Evolutionary conservation across 2,329 filamentous ascomycete species (phyloP), one percentile per base, ranked within the genome.

Genomic region (Trichoderma gracile): DNA sequence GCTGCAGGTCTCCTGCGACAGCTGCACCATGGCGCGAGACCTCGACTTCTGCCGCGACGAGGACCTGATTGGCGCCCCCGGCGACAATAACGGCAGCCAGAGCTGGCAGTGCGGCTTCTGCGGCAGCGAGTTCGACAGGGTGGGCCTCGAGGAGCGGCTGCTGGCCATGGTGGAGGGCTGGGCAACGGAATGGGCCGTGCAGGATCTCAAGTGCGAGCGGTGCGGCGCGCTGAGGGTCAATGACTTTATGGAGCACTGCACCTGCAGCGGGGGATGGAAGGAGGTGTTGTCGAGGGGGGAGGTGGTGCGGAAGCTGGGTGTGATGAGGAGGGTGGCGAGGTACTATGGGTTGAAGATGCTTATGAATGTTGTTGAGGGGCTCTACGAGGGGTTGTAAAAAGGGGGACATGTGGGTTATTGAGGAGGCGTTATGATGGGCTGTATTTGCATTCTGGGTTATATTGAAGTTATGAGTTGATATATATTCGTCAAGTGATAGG

Each of bases 211-310:
- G 77, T 99, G 95, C 69, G 74, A 72, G 33, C 82, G 84, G 65
- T 90, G 88, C 75, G 86, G 84, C 38, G 92, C 92, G 70, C 77
- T 97, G 45, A 82, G 92, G 73, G 83, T 91, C 46, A 98, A 97
- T 74, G 94, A 97, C 72, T 96, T 98, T 71, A 93, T 95, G 88
- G 94, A 97, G 76, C 93, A 98, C 77, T 99, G 96, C 77, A 90
- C 89, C 12, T 99, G 95, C 80, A 92, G 91, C 67, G 95, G 95
- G 3, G 84, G 85, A 65, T 99, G 95, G 95, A 84, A 82, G 19
- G 86, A 86, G 68, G 91, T 87, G 21, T 82, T 93, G 66, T 84
- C 88, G 69, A 82, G 84, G 68, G 86, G 84, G 33, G 90, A 90
- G 30, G 79, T 94, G 27, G 77, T 85, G 72, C 85, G 81, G 73